Percentiles rank a stretch among this genome's conserved stretches.
Evolutionary conservation across 2,329 filamentous ascomycete genomes (phyloP).

Genomic region (Calonectria honghensis): DNA sequence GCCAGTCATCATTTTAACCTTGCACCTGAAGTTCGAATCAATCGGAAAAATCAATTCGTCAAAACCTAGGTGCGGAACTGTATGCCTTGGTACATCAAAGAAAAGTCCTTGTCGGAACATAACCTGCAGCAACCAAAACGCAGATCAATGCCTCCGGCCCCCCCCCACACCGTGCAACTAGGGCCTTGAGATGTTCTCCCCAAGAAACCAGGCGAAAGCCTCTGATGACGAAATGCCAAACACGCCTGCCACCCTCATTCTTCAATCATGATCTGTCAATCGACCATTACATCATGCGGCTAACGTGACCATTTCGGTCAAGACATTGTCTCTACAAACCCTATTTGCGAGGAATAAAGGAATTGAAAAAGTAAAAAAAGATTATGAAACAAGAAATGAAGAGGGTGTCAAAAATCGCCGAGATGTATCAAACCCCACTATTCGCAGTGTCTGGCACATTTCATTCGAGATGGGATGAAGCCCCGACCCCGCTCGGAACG

Average conservation of each 20-base stretch:
- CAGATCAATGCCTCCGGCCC: not conserved
- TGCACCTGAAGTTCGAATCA: not conserved
- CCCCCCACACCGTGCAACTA: not conserved
- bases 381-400: not conserved
- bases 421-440: not conserved
- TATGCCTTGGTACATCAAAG: not conserved
- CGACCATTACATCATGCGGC: not conserved
- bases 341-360: not conserved
- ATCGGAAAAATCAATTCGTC: not conserved
- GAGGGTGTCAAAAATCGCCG: not conserved
- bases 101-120: not conserved
- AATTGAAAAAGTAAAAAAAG: not conserved
- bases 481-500: not conserved
- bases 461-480: not conserved
- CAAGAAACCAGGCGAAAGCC: not conserved
- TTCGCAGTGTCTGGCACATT: not conserved
- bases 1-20: not conserved
- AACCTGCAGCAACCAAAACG: not conserved
- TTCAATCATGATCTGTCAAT: not conserved
- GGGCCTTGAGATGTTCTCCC: not conserved
- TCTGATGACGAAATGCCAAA: not conserved
- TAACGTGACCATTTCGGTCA: not conserved
- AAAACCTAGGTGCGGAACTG: not conserved
- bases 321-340: not conserved
- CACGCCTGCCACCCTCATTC: not conserved